Evolutionary conservation across 2,329 filamentous ascomycete species (phyloP).

Genomic region (Cercospora canescens): DNA sequence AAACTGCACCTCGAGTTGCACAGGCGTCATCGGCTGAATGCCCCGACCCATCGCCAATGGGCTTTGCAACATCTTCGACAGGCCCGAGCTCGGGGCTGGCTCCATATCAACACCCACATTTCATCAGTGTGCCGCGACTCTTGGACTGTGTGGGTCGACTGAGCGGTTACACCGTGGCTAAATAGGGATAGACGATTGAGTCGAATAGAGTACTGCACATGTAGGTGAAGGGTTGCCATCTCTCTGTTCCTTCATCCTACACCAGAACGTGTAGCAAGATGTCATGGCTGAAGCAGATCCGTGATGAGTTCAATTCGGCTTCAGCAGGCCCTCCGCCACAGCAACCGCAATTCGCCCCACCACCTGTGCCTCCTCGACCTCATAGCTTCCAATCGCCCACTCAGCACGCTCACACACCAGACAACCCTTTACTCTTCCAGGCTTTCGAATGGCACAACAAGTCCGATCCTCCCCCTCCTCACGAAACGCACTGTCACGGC

Average conservation of each 20-base stretch:
- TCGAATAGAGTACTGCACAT: background rate
- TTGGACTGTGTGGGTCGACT: slow-evolving; percentile 4
- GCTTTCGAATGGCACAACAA: slow-evolving; percentile 73
- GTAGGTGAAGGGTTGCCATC: background rate
- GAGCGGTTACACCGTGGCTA: slow-evolving; percentile 7
- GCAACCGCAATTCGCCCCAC: slow-evolving; percentile 3
- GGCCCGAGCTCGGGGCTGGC: background rate
- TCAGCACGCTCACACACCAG: slow-evolving; percentile 11
- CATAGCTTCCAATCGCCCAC: background rate
- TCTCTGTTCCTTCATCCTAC: background rate
- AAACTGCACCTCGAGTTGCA: background rate
- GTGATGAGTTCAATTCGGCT: slow-evolving; percentile 2
- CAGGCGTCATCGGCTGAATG: background rate
- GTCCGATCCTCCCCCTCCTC: slow-evolving; percentile 33
- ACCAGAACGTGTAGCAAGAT: background rate
- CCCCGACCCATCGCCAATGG: background rate
- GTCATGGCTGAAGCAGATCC: slow-evolving; percentile 14
- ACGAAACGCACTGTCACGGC: slow-evolving; percentile 46
- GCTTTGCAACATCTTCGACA: background rate
- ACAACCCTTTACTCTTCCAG: slow-evolving; percentile 60
- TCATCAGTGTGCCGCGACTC: background rate
- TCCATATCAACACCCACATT: background rate
- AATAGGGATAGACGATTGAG: background rate
- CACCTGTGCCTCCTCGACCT: slow-evolving; percentile 7
- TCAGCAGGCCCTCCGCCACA: background rate